Evolutionary conservation across 2,329 filamentous ascomycete species (phyloP).

Genomic region (Sarocladiaceae sp.): DNA sequence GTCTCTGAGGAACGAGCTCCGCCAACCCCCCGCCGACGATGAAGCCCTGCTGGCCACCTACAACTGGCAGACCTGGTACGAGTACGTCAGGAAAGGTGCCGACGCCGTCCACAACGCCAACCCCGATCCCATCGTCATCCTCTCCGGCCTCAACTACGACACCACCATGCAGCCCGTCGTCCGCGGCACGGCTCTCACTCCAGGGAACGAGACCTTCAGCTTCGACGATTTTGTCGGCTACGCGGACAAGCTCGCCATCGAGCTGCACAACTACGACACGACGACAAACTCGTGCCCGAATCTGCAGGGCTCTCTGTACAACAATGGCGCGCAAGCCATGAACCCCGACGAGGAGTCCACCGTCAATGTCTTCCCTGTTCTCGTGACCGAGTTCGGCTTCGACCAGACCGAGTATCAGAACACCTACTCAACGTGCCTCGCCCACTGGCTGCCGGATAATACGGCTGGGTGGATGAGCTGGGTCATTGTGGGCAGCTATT

Average conservation of each 20-base stretch:
- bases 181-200: constrained; percentile 38
- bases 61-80: constrained; percentile 53
- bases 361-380: constrained; percentile 31
- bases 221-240: constrained; percentile 41
- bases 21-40: constrained; percentile 31
- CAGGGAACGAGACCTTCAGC: constrained; percentile 37
- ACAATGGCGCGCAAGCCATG: constrained; percentile 48
- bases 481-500: constrained; percentile 54
- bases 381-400: constrained; percentile 51
- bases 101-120: constrained; percentile 45
- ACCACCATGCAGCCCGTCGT: constrained; percentile 47
- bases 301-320: constrained; percentile 38
- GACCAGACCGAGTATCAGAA: constrained; percentile 38
- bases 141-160: constrained; percentile 53
- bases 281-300: constrained; percentile 38
- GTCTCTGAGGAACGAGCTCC: constrained; percentile 48
- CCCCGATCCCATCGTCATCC: constrained; percentile 46
- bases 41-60: constrained; percentile 31
- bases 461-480: constrained; percentile 52
- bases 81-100: constrained; percentile 40
- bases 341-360: constrained; percentile 26
- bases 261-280: constrained; percentile 56
- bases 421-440: constrained; percentile 47
- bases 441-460: constrained; percentile 38
- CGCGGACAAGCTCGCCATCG: constrained; percentile 49